phyloP scores from a whole-genome alignment of 805 yeast species.

The Monosporozyma yasuniensis region DNA sequence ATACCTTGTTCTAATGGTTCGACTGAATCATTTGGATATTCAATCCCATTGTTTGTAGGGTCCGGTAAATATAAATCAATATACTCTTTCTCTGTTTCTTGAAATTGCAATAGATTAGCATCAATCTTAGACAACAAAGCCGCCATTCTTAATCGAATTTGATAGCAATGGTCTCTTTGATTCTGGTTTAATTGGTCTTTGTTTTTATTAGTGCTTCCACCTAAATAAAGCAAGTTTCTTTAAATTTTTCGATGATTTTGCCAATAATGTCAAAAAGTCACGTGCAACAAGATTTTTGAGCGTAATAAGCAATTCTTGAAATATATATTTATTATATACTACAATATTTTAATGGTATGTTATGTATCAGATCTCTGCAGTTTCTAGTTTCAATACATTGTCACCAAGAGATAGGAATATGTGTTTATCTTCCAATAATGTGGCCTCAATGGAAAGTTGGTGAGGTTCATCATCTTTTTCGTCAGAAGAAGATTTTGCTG shows the following conservation, averaged over 20 bases:
- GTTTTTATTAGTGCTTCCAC: not conserved
- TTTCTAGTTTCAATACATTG: constrained; percentile 9
- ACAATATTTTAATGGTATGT: not conserved
- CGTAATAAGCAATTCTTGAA: not conserved
- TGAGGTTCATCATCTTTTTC: not conserved
- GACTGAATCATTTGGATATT: not conserved
- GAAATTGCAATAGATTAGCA: constrained; percentile 18
- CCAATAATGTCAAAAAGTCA: not conserved
- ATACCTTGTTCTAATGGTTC: not conserved
- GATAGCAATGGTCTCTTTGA: not conserved
- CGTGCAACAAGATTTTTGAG: not conserved
- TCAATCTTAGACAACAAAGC: constrained; percentile 21
- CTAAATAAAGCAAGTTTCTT: not conserved
- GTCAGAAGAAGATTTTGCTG: not conserved
- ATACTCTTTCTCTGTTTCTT: not conserved
- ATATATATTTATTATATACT: not conserved
- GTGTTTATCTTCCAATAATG: constrained; percentile 6
- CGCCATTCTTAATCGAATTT: not conserved
- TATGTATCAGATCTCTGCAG: not conserved
- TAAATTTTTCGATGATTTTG: constrained; percentile 1
- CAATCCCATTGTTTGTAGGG: not conserved
- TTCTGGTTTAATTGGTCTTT: not conserved
- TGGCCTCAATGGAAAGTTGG: constrained; percentile 5
- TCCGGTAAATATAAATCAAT: constrained; percentile 14
- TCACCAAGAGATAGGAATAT: constrained; percentile 8